Evolutionary conservation across 108 stramenopile genomes (phyloP).

Genomic region (Thalassiosira profunda): DNA sequence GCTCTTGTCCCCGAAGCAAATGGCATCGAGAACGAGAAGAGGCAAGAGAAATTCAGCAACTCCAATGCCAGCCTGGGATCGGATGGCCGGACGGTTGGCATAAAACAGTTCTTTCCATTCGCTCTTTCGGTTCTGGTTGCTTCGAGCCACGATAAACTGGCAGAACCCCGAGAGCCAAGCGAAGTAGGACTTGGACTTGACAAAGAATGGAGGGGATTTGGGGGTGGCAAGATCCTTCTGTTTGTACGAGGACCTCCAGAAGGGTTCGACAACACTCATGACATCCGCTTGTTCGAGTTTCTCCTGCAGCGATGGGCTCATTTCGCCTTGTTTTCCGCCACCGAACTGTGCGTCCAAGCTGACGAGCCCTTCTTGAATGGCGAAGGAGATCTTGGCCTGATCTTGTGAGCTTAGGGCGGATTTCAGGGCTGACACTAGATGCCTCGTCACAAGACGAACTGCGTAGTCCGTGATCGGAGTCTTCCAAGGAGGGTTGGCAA

Average conservation of each 20-base stretch:
- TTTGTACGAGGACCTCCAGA: slow-evolving; percentile 75
- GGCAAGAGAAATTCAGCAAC: slow-evolving; percentile 87
- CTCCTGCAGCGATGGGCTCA: slow-evolving; percentile 71
- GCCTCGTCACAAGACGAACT: slow-evolving; percentile 75
- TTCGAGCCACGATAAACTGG: slow-evolving; percentile 49
- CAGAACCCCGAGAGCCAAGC: slow-evolving; percentile 77
- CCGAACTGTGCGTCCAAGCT: slow-evolving; percentile 48
- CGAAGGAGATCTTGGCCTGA: slow-evolving; percentile 85
- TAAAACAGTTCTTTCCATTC: slow-evolving; percentile 75
- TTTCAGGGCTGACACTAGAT: slow-evolving; percentile 75
- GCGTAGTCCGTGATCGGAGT: slow-evolving; percentile 59
- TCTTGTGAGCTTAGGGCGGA: slow-evolving; percentile 68
- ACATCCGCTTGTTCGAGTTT: slow-evolving; percentile 72
- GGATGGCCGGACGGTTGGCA: slow-evolving; percentile 79
- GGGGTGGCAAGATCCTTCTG: slow-evolving; percentile 50
- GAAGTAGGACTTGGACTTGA: slow-evolving; percentile 59
- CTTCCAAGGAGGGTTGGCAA: slow-evolving; percentile 85
- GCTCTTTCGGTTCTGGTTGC: slow-evolving; percentile 51
- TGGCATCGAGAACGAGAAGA: slow-evolving; percentile 75
- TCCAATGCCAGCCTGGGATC: slow-evolving; percentile 64
- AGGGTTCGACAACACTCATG: slow-evolving; percentile 80
- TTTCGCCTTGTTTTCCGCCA: slow-evolving; percentile 30
- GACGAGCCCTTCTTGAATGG: slow-evolving; percentile 83
- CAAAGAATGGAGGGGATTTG: slow-evolving; percentile 78
- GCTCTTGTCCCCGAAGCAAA: slow-evolving; percentile 74